Conservation (phyloP, 192 early-diverging fungal species). For the Kappamyces sp. region DNA sequence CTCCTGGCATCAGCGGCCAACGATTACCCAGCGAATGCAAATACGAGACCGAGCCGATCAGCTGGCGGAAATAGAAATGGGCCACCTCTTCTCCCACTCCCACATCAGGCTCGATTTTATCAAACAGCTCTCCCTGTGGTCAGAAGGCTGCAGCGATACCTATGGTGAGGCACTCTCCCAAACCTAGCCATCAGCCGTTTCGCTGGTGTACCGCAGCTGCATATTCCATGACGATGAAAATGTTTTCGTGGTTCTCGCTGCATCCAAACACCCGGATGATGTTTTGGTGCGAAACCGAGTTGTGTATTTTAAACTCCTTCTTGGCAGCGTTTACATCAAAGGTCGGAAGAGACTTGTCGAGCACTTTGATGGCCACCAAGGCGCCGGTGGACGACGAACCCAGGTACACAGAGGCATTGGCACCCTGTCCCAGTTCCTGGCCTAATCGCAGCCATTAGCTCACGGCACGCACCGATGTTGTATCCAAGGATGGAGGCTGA, state of each 20-base stretch:
- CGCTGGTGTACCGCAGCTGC: constrained; percentile 32
- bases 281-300: constrained; percentile 48
- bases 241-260: constrained; percentile 41
- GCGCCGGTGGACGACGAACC: too few species aligned
- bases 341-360: too few species aligned
- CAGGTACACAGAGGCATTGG: too few species aligned
- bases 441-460: too few species aligned
- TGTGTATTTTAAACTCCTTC: constrained; percentile 53
- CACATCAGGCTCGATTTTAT: constrained; percentile 64
- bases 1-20: constrained; percentile 15
- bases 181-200: too few species aligned
- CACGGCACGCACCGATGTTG: too few species aligned
- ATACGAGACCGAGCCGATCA: constrained; percentile 45
- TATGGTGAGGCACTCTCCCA: too few species aligned
- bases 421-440: too few species aligned
- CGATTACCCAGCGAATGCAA: constrained; percentile 25
- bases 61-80: constrained; percentile 66
- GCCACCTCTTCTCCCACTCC: constrained; percentile 66
- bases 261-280: constrained; percentile 48
- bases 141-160: too few species aligned
- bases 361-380: too few species aligned
- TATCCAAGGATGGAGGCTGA: too few species aligned
- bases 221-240: constrained; percentile 63
- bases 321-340: constrained; percentile 15
- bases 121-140: constrained; percentile 58